Base-by-base conservation (phyloP, 345 rosid species). In the Lumnitzera racemosa region DNA sequence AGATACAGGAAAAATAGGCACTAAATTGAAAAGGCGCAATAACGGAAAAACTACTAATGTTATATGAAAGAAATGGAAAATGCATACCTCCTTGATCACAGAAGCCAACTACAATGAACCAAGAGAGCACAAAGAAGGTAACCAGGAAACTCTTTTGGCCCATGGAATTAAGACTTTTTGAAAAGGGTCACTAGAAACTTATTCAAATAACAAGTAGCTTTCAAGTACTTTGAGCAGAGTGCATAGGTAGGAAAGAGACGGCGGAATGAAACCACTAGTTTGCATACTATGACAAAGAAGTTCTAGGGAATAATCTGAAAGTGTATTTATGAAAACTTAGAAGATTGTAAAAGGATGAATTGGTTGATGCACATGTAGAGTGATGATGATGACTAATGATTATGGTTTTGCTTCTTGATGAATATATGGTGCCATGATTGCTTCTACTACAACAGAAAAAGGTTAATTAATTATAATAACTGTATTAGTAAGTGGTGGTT, bases 21-120 rank as follows among this genome's bases (percentile, higher is more conserved):
- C 11, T 36, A 36, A 36, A 36, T 36, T 9, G 11, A 36, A 36
- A 36, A 9, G 43, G 10, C 10, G 11, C 43, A 36, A 36, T 36
- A 5, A 36, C 1, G 11, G 43, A 36, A 36, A 9, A 36, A 36
- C 43, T 36, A 36, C 9, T 4, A 36, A 36, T 36, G 43, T 36
- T 9, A 36, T 2, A 36, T 36, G 11, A 36, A 9, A 36, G 43
- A 36, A 36, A 36, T 36, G 43, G 43, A 62, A 46, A 17, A n/a
- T 46, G 58, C 74, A 20, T 76, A 88, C 97, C 96, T 61, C 83
- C 79, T 65, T 78, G 90, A 56, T 81, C 78, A 62, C 83, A 78
- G 78, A 82, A 69, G 58, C 67, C 69, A 67, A 61, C 57, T 16
- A 62, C 65, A 70, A 56, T 80, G 12, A 74, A 69, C 60, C 67